A percentile compares a stretch with the other conserved stretches of the same genome.
Evolutionary conservation across 2,329 filamentous ascomycete species (phyloP).

Genomic region (Stagonosporopsis rhizophila): DNA sequence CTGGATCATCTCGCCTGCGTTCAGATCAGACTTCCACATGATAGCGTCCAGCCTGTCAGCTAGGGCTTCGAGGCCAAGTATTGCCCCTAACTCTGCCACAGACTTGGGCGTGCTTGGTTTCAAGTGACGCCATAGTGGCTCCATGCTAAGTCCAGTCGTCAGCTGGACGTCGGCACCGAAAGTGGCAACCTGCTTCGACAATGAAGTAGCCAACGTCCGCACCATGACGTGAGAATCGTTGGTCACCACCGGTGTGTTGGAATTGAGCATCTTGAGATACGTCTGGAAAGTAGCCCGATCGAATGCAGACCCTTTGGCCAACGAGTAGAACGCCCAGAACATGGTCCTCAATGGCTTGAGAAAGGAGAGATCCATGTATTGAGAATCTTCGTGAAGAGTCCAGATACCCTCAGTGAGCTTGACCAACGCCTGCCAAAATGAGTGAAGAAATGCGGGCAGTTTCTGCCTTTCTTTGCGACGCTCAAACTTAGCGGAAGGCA

Average conservation of each 20-base stretch:
- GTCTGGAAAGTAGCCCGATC: constrained; percentile 63
- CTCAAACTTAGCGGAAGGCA: constrained; percentile 44
- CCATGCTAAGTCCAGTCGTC: constrained; percentile 80
- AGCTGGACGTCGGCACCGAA: constrained; percentile 77
- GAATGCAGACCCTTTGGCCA: constrained; percentile 53
- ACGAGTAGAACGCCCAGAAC: constrained; percentile 58
- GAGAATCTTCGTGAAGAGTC: constrained; percentile 14
- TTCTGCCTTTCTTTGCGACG: constrained; percentile 46
- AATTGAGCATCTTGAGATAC: constrained; percentile 54
- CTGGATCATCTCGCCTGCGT: constrained; percentile 45
- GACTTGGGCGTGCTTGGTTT: constrained; percentile 64
- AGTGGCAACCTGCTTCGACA: constrained; percentile 38
- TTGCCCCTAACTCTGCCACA: constrained; percentile 45
- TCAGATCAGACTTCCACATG: constrained; percentile 46
- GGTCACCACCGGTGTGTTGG: constrained; percentile 18
- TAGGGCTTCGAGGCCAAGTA: constrained; percentile 54
- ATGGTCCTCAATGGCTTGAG: constrained; percentile 46
- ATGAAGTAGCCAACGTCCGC: constrained; percentile 33
- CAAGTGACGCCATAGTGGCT: constrained; percentile 75
- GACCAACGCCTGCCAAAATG: constrained; percentile 31
- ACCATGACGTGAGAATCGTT: constrained; percentile 24
- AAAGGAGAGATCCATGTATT: constrained; percentile 21
- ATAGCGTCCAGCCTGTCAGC: constrained; percentile 55
- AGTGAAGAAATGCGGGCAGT: constrained; percentile 40
- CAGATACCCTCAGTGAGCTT: constrained; percentile 27